These are phyloP conservation scores for Coemansia sp. DNA, from an alignment of 192 early-diverging fungal species.

Conservation along the genomic window DNA sequence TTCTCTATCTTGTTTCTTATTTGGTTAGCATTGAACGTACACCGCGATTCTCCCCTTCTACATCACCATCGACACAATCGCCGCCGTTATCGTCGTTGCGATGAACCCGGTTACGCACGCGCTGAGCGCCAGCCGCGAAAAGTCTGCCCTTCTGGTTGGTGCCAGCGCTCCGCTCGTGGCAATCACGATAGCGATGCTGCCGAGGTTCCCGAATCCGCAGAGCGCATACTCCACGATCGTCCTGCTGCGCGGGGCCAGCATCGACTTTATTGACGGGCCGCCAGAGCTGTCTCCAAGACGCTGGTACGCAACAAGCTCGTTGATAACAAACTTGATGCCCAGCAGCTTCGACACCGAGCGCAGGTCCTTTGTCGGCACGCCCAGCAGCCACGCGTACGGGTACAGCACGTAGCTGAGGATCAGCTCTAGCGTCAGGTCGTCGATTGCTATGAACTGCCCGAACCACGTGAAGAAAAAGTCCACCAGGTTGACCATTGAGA, in stretches of 20 bases:
- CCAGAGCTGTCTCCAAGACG: conserved; percentile 19
- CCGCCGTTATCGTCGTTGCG: conserved; percentile 76
- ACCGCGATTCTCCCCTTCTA: neutral
- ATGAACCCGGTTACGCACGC: conserved; percentile 80
- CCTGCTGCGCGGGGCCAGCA: conserved; percentile 53
- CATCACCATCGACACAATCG: conserved; percentile 74
- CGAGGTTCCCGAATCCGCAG: conserved; percentile 87
- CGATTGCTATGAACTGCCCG: conserved; percentile 63
- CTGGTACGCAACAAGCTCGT: conserved; percentile 87
- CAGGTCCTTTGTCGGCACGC: conserved; percentile 59
- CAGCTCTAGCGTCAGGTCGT: conserved; percentile 64
- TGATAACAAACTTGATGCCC: conserved; percentile 77
- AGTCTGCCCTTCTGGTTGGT: conserved; percentile 66
- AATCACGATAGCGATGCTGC: conserved; percentile 81
- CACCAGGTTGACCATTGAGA: conserved; percentile 67
- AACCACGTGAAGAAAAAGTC: conserved; percentile 74
- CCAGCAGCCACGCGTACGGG: conserved; percentile 71
- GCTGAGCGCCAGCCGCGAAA: conserved; percentile 71
- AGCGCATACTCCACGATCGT: conserved; percentile 72
- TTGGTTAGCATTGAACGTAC: neutral
- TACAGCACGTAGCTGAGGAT: conserved; percentile 78
- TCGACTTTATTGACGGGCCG: conserved; percentile 27
- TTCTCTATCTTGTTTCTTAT: no score
- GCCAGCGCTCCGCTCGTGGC: conserved; percentile 73
- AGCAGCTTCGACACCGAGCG: conserved; percentile 64